Base-by-base conservation (phyloP, 2,329 filamentous ascomycete genomes). In the Pseudocercospora macadamiae region DNA sequence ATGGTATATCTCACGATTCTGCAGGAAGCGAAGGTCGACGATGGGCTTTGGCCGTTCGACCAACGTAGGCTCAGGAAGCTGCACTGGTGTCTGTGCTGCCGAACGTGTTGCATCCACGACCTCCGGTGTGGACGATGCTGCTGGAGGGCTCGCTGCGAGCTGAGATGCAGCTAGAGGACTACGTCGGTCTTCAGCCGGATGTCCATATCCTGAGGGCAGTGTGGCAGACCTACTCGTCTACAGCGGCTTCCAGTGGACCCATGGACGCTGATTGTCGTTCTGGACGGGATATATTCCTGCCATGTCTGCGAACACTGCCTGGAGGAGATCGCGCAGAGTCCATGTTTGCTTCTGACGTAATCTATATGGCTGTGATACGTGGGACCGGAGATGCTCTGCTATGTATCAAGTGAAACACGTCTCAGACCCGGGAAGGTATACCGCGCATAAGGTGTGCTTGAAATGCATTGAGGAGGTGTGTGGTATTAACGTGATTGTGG, bases 1-100 rank as follows among this genome's bases (percentile, higher is more conserved):
- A 71, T 96, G 93, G 78, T 93, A 97, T 56, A 93, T 88, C 64
- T 91, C 86, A 2, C 90, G 87, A 18, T 88, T 85, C 9, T 95
- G 83, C 45, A 97, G 86, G 73, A 89, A 93, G 16, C 87, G 86
- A 66, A 96, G 89, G 77, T 96, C 89, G 68, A 90, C 89, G 1
- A 45, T 26, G 7, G 61, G 47, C 18, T 30, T 57, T 18, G 55
- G 57, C 44, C 30, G 16, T 25, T 36, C 61, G 25, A 14, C 23
- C 53, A 54, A 55, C 64, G 51, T 57, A 25, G 39, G 61, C 51
- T 61, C 57, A 30, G 62, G 36, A 64, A 51, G 32, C 26, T 51
- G 59, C 21, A 62, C 34, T n/a, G 48, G 28, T 21, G 47, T 10
- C 23, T 36, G 42, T 42, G 26, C 32, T 21, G 54, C 42, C 23